Base-by-base conservation (phyloP, 495 filamentous ascomycete genomes). In the Cercophora newfieldiana region DNA sequence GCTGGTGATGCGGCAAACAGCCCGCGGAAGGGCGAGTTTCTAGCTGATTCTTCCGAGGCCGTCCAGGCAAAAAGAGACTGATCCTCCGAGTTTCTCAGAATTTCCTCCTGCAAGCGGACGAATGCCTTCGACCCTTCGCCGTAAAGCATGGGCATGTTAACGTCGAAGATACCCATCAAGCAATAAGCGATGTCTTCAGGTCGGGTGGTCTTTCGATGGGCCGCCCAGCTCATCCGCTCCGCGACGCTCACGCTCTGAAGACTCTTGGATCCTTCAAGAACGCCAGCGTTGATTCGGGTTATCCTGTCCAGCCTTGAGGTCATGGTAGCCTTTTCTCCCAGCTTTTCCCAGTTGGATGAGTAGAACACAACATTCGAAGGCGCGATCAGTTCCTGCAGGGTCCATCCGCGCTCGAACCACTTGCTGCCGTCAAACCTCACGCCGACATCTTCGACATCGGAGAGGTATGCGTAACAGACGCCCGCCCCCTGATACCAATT, bases 381-480 rank as follows among this genome's bases (percentile, higher is more conserved):
- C 7, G n/a, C n/a, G n/a, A n/a, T n/a, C n/a, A n/a, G n/a, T n/a
- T n/a, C n/a, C n/a, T n/a, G n/a, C n/a, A n/a, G n/a, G n/a, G n/a
- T n/a, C n/a, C n/a, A n/a, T n/a, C n/a, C n/a, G n/a, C n/a, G n/a
- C n/a, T n/a, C n/a, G 24, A 55, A 50, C 19, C 16, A 78, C 3
- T 66, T 24, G 1, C 21, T n/a, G 19, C 72, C 65, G 61, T 68
- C 79, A 47, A 80, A 79, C 0, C 37, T 28, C 0, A 78, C 50
- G 2, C 59, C 26, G 4, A 31, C 53, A 18, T 18, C 22, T 2
- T 21, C 22, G 4, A 77, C 59, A 58, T 79, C 77, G 44, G 63
- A 47, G 0, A 80, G 64, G 64, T 72, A 76, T 0, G 60, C 78
- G 31, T 77, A 78, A 54, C 78, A 80, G 6, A 74, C 63, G 16